These are phyloP conservation scores for Penicillium sp. DNA, from an alignment of 2,329 filamentous ascomycete species.

Conservation along the genomic window DNA sequence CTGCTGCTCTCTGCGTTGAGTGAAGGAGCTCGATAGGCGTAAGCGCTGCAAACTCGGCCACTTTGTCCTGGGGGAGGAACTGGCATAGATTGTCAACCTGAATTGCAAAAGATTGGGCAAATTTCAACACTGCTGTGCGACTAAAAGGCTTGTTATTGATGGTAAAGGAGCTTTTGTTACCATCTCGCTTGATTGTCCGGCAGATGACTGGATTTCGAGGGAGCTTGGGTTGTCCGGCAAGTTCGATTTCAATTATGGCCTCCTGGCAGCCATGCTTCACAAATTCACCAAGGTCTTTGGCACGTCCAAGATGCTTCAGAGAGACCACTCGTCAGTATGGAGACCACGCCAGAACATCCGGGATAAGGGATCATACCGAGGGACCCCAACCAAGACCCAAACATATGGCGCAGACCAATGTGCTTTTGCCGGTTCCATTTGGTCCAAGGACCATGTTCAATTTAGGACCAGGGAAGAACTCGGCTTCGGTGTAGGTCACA, in stretches of 20 bases:
- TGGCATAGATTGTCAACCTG: constrained; percentile 98
- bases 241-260: constrained; percentile 84
- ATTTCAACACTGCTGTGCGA: constrained; percentile 59
- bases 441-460: constrained; percentile 98
- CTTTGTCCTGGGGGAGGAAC: constrained; percentile 91
- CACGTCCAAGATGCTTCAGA: constrained; percentile 67
- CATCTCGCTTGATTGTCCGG: constrained; percentile 71
- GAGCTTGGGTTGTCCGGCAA: constrained; percentile 56
- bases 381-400: constrained; percentile 81
- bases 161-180: constrained; percentile 73
- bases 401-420: constrained; percentile 92
- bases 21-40: constrained; percentile 73
- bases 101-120: constrained; percentile 71
- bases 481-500: constrained; percentile 87
- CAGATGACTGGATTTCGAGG: constrained; percentile 65
- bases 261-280: constrained; percentile 80
- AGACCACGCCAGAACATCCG: neutral
- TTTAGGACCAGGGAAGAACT: constrained; percentile 85
- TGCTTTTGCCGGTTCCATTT: constrained; percentile 98
- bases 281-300: constrained; percentile 78
- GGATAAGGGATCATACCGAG: constrained; percentile 39
- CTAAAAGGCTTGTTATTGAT: constrained; percentile 60
- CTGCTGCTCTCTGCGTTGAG: constrained; percentile 83
- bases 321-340: neutral
- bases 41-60: constrained; percentile 85